Evolutionary conservation across 2,329 filamentous ascomycete genomes (phyloP).

Genomic region (Pseudocercospora ulei): DNA sequence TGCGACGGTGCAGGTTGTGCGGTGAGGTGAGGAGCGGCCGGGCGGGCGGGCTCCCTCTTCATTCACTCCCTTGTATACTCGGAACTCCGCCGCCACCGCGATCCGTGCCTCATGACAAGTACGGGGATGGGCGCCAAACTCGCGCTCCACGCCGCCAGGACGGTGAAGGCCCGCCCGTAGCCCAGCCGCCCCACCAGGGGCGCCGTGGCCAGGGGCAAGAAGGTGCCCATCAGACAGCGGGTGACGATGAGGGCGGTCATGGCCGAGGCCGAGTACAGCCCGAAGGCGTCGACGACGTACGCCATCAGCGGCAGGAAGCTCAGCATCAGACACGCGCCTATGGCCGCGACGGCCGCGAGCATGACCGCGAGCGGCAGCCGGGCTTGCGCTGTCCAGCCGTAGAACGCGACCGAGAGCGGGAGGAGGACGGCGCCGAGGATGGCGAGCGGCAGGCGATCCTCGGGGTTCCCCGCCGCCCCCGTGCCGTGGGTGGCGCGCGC

Average conservation of each 20-base stretch:
- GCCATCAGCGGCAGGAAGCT: conserved; percentile 39
- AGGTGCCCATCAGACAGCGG: conserved; percentile 39
- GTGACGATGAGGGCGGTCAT: conserved; percentile 41
- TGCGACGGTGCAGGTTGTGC: no score
- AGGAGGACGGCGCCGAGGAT: conserved; percentile 45
- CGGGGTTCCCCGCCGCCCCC: conserved; percentile 39
- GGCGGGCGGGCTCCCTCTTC: no score
- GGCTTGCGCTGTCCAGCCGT: conserved; percentile 49
- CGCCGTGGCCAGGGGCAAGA: conserved; percentile 40
- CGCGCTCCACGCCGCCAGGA: conserved; percentile 23
- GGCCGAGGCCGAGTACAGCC: conserved; percentile 40
- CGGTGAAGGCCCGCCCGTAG: conserved; percentile 37
- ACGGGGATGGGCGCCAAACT: conserved; percentile 27
- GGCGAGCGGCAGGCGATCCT: conserved; percentile 55
- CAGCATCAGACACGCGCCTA: conserved; percentile 43
- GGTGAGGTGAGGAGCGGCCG: no score
- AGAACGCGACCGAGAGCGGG: conserved; percentile 48
- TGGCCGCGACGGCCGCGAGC: conserved; percentile 46
- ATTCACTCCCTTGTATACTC: conserved; percentile 26
- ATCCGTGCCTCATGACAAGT: conserved; percentile 27
- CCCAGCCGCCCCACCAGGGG: conserved; percentile 36
- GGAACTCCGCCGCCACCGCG: conserved; percentile 25
- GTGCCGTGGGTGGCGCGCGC: conserved; percentile 27
- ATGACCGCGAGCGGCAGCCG: conserved; percentile 47
- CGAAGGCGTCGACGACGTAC: conserved; percentile 42